Evolutionary conservation across 257 asterid genomes (phyloP).

Genomic region (Solanum chaucha): DNA sequence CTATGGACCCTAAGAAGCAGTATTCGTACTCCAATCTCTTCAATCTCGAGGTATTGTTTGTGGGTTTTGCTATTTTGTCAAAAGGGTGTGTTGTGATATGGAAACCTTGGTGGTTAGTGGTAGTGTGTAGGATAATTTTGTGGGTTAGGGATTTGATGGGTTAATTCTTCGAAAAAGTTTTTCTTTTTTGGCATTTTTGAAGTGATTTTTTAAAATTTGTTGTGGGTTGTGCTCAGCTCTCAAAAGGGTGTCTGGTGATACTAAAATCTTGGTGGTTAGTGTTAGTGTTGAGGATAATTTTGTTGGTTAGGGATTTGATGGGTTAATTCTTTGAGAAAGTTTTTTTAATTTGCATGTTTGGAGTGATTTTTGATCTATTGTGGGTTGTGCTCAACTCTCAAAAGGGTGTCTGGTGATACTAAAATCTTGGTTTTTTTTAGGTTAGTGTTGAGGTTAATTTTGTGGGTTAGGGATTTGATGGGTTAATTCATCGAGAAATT

Average conservation of each 20-base stretch:
- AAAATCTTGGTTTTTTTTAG: neutral
- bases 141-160: neutral
- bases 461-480: neutral
- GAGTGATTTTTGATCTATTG: neutral
- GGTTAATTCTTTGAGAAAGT: neutral
- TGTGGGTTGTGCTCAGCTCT: neutral
- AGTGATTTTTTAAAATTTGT: neutral
- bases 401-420: neutral
- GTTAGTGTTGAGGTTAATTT: neutral
- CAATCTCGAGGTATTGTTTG: slow-evolving; percentile 54
- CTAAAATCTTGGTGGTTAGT: neutral
- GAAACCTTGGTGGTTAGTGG: neutral
- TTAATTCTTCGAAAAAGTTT: neutral
- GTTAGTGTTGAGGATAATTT: neutral
- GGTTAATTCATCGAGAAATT: neutral
- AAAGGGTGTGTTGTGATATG: neutral
- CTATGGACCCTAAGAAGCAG: slow-evolving; percentile 39
- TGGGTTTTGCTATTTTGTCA: neutral
- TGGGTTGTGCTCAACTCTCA: neutral
- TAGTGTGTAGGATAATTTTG: neutral
- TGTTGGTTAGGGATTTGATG: neutral
- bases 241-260: neutral
- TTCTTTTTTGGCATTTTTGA: slow-evolving; percentile 4
- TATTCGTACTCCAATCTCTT: slow-evolving; percentile 68
- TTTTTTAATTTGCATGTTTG: neutral